phyloP scores from a whole-genome alignment of 179 eudicot species.

The Beta corolliflora region DNA sequence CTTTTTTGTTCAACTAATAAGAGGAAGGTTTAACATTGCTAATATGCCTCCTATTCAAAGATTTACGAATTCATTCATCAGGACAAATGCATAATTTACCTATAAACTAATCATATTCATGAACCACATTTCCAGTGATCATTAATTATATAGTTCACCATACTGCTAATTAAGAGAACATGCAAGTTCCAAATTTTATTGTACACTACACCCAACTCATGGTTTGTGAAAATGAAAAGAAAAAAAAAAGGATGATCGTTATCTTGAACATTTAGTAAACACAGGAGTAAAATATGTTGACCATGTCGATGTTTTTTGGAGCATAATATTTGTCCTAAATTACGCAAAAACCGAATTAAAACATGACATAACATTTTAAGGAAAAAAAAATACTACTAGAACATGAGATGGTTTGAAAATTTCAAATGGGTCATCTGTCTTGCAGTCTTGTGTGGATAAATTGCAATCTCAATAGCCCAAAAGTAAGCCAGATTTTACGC shows the following conservation, averaged over 20 bases:
- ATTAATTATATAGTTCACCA: neutral
- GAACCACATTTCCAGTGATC: neutral
- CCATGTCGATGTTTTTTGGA: neutral
- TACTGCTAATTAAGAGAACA: neutral
- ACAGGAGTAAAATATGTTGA: neutral
- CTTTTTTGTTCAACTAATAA: too few species aligned
- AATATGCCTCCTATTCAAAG: too few species aligned
- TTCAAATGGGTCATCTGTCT: neutral
- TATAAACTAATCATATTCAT: neutral
- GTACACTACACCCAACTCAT: too few species aligned
- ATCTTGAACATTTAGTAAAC: too few species aligned
- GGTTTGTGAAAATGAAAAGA: too few species aligned
- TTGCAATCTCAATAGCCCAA: neutral
- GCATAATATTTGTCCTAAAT: neutral
- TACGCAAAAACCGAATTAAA: neutral
- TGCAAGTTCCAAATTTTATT: neutral
- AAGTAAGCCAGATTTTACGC: constrained; percentile 19
- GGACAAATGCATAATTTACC: neutral
- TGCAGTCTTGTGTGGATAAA: neutral
- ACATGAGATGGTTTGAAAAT: neutral
- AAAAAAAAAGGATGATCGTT: too few species aligned
- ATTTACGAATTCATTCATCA: neutral
- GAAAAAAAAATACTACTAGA: neutral
- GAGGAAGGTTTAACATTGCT: too few species aligned
- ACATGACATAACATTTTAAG: neutral